phyloP scores from a whole-genome alignment of 352 stramenopile genomes.

The Elongisporangium anandrum region DNA sequence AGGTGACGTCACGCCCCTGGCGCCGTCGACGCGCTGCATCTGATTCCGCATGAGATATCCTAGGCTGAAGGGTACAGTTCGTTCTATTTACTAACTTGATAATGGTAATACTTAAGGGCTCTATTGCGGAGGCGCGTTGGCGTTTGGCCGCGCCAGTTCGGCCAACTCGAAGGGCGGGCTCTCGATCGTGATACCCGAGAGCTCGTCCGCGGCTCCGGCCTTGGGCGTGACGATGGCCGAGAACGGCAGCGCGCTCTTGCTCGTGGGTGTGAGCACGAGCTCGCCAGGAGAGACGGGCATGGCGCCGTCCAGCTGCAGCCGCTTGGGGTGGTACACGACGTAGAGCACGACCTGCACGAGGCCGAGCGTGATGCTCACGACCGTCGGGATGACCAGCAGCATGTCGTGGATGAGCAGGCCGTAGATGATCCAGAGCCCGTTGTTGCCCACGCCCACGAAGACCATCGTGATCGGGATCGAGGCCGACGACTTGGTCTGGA shows the following conservation, averaged over 20 bases:
- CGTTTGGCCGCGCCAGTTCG: not conserved
- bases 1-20: not conserved
- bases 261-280: slow-evolving; percentile 4
- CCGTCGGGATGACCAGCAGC: slow-evolving; percentile 51
- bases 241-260: slow-evolving; percentile 16
- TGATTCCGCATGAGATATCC: not conserved
- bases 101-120: not conserved
- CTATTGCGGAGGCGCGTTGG: not conserved
- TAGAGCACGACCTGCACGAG: slow-evolving; percentile 55
- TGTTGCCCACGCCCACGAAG: slow-evolving; percentile 59
- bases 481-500: slow-evolving; percentile 43
- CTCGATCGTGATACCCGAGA: slow-evolving; percentile 31
- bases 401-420: slow-evolving; percentile 40
- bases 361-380: slow-evolving; percentile 44
- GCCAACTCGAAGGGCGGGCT: slow-evolving; percentile 3
- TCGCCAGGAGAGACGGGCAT: slow-evolving; percentile 11
- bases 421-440: slow-evolving; percentile 72
- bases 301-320: slow-evolving; percentile 7
- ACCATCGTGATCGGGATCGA: slow-evolving; percentile 68
- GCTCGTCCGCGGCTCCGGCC: slow-evolving; percentile 17
- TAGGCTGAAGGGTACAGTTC: not conserved
- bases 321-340: slow-evolving; percentile 42
- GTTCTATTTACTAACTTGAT: not conserved
- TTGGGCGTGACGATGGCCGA: slow-evolving; percentile 14
- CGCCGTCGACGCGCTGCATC: not conserved